Conservation (phyloP, 1,284 basidiomycete genomes). For the Melampsora abietis-canadensis region DNA sequence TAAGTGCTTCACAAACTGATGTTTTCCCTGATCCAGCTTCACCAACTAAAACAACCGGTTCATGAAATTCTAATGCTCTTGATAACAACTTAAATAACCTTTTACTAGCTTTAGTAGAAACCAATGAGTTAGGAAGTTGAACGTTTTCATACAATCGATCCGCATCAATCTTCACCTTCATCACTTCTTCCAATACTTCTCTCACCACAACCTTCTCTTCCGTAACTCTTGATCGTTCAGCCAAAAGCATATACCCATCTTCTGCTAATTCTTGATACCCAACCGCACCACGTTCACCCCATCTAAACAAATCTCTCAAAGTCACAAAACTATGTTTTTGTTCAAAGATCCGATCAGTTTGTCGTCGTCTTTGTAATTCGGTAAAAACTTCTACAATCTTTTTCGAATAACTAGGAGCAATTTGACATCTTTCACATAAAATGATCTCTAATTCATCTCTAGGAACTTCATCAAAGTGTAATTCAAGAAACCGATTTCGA, state of each 20-base stretch:
- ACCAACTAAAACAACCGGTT: conserved; percentile 94
- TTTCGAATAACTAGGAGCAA: conserved; percentile 86
- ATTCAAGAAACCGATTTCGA: conserved; percentile 96
- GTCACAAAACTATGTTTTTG: conserved; percentile 96
- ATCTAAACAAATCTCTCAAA: conserved; percentile 92
- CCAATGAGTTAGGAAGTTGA: conserved; percentile 57
- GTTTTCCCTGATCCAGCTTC: conserved; percentile 98
- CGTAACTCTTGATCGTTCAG: conserved; percentile 76
- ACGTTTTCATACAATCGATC: conserved; percentile 52
- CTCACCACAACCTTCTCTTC: conserved; percentile 89
- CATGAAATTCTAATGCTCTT: conserved; percentile 79
- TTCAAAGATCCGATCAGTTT: conserved; percentile 89
- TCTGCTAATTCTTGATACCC: conserved; percentile 90
- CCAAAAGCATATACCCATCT: conserved; percentile 96
- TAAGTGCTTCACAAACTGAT: conserved; percentile 87
- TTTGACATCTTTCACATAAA: conserved; percentile 78
- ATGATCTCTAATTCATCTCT: conserved; percentile 90
- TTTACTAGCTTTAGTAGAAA: conserved; percentile 92
- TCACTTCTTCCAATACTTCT: conserved; percentile 82
- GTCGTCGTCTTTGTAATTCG: conserved; percentile 87
- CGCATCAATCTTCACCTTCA: conserved; percentile 76
- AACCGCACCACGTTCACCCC: conserved; percentile 81
- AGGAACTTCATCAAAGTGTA: conserved; percentile 96
- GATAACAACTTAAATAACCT: conserved; percentile 80
- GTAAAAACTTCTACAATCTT: conserved; percentile 88